These are phyloP conservation scores for Zoysia japonica DNA, from an alignment of 176 grass and related monocot species.

Conservation along the genomic window DNA sequence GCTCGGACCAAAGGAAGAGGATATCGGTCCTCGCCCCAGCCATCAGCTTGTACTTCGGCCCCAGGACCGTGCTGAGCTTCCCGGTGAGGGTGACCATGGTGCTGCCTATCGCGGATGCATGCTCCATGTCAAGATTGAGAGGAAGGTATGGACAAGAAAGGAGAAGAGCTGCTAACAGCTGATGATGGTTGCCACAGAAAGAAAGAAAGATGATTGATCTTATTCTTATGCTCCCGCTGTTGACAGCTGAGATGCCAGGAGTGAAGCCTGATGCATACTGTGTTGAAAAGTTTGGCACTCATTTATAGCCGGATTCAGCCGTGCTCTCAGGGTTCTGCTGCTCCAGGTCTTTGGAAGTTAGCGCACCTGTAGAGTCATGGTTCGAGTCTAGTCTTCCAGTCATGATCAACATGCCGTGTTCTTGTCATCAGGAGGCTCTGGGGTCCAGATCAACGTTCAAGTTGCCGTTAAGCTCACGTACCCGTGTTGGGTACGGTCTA, in stretches of 20 bases:
- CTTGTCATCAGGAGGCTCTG: background rate
- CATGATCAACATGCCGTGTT: background rate
- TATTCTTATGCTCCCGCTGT: background rate
- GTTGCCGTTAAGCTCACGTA: background rate
- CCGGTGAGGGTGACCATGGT: conserved; percentile 11
- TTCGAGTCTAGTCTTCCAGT: background rate
- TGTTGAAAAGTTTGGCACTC: background rate
- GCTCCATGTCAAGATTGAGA: background rate
- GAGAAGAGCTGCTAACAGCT: background rate
- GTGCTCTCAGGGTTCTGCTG: background rate
- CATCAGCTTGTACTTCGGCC: conserved; percentile 15
- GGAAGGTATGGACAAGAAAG: background rate
- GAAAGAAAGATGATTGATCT: background rate
- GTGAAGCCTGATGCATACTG: background rate
- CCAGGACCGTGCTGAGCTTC: conserved; percentile 27
- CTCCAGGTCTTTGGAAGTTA: background rate
- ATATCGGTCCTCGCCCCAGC: background rate
- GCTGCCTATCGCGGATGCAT: background rate
- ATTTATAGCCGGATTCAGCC: conserved; percentile 4
- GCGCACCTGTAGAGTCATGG: background rate
- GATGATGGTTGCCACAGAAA: background rate
- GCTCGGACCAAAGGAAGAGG: conserved; percentile 29
- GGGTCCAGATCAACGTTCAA: background rate
- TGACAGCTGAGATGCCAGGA: background rate
- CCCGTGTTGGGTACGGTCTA: background rate